A percentile compares a stretch with the other conserved stretches of the same genome.
phyloP scores from a whole-genome alignment of 805 yeast genomes.

The Ogataea paraovalis region DNA sequence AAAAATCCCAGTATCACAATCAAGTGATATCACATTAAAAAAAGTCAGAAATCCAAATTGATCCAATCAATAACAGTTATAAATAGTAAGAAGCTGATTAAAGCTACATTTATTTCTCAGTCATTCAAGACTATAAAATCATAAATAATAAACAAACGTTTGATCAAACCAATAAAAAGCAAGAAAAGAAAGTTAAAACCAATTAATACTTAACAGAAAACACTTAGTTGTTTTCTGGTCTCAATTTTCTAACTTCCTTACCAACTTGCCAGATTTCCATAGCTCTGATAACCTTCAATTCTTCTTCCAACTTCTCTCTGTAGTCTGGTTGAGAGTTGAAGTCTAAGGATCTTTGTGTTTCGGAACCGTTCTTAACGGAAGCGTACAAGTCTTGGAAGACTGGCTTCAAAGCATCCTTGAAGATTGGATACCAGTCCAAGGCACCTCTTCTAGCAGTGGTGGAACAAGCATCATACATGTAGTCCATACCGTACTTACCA shows the following conservation, averaged over 20 bases:
- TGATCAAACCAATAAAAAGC: background rate
- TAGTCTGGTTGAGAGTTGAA: slow-evolving; percentile 98
- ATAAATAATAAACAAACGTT: background rate
- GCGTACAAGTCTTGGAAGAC: slow-evolving; percentile 95
- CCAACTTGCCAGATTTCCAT: slow-evolving; percentile 99
- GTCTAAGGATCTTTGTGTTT: slow-evolving; percentile 96
- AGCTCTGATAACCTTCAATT: slow-evolving; percentile 87
- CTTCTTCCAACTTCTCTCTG: slow-evolving; percentile 93
- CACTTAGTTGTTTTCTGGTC: slow-evolving; percentile 94
- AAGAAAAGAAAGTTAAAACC: background rate
- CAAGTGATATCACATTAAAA: background rate
- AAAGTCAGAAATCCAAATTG: background rate
- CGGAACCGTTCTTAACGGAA: slow-evolving; percentile 92
- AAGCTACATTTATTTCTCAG: slow-evolving; percentile 4
- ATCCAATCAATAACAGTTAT: background rate
- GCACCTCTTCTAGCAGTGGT: slow-evolving; percentile 99
- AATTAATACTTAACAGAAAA: background rate
- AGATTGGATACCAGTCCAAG: slow-evolving; percentile 98
- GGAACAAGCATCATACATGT: slow-evolving; percentile 99
- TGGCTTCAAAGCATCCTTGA: slow-evolving; percentile 98
- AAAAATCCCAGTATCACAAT: slow-evolving; percentile 3
- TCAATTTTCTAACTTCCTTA: slow-evolving; percentile 98
- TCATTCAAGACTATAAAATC: slow-evolving; percentile 16
- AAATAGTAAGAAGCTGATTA: background rate
- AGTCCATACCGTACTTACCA: slow-evolving; percentile 99